Base-by-base conservation (phyloP, 495 filamentous ascomycete genomes). In the Massariosphaeria phaeospora region DNA sequence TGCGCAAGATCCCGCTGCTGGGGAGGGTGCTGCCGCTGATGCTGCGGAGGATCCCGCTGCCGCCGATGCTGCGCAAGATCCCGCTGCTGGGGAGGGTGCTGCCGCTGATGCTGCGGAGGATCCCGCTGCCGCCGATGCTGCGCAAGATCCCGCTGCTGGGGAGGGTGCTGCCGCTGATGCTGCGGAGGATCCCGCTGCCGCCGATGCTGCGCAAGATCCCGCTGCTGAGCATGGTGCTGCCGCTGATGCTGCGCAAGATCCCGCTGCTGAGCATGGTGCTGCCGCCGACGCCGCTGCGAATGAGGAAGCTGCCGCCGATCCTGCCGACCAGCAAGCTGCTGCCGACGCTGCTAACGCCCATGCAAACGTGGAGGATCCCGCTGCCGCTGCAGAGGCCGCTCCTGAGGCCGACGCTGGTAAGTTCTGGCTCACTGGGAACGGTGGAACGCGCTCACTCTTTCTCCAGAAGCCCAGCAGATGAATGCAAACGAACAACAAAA, bases 1-100 rank as follows among this genome's bases (percentile, higher is more conserved):
- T n/a, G 40, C 41, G 15, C 29, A n/a, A 6, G 39, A 15, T 13
- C 5, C 4, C 15, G 39, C 24, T 43, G 50, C 25, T 25, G 49
- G 24, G 8, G 31, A 23, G 21, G 45, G 29, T 34, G 17, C 8
- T 5, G 31, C 6, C 6, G 5, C 12, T 29, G 43, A 9, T 7
- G 43, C 43, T 34, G 44, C 44, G 18, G 44, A 31, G 41, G 36
- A 45, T 4, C 13, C 12, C 11, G 48, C 33, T 12, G 48, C 33
- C n/a, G 35, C 20, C 40, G 35, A 20, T 13, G 36, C 9, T 5
- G 30, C 35, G 30, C 30, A 33, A 33, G n/a, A 33, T n/a, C n/a
- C n/a, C n/a, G n/a, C n/a, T n/a, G n/a, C n/a, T n/a, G n/a, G n/a
- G n/a, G n/a, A n/a, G n/a, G n/a, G n/a, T n/a, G n/a, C n/a, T n/a